Base-by-base conservation (phyloP, 2,329 filamentous ascomycete species). In the Hypoxylon sp. region DNA sequence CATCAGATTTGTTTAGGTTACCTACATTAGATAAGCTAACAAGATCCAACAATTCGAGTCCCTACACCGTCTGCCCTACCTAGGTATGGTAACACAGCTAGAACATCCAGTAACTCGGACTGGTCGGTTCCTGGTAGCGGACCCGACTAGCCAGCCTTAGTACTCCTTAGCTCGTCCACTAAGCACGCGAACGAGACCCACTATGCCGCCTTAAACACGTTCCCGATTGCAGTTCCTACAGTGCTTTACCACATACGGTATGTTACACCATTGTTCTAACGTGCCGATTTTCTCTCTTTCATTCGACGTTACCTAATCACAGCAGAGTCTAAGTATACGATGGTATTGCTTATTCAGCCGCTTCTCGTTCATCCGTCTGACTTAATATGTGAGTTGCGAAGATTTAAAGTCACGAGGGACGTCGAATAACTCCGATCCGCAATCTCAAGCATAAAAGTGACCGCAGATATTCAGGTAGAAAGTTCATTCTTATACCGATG, bases 131-230 rank as follows among this genome's bases (percentile, higher is more conserved):
- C 67, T 67, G 51, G 56, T 63, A 66, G 49, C 45, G 57, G 34
- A 23, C 25, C 49, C 17, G 53, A 23, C 50, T 17, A 53, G 17
- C 34, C 28, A 51, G 43, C 32, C 36, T 56, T 63, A 51, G 49
- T 45, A 56, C 25, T 46, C 17, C 17, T 14, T 49, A 56, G 45
- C 30, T 41, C 30, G 23, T 19, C 49, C 30, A 34, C 23, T 45
- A 60, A 63, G 59, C 66, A 69, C 66, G 67, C 67, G 63, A 67
- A 32, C 19, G 2, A 51, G 36, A 38, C 38, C 67, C 67, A 67
- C 52, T 63, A 60, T 69, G 30, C 51, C 63, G 63, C 48, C 63
- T 60, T 60, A 30, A 50, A 28, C 55, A 60, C 43, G 61, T 65
- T 59, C 61, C 61, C 57, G 65, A 65, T 62, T 52, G 62, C 61